Conservation (phyloP, 2,329 filamentous ascomycete species). For the Tricladium varicosporioides region DNA sequence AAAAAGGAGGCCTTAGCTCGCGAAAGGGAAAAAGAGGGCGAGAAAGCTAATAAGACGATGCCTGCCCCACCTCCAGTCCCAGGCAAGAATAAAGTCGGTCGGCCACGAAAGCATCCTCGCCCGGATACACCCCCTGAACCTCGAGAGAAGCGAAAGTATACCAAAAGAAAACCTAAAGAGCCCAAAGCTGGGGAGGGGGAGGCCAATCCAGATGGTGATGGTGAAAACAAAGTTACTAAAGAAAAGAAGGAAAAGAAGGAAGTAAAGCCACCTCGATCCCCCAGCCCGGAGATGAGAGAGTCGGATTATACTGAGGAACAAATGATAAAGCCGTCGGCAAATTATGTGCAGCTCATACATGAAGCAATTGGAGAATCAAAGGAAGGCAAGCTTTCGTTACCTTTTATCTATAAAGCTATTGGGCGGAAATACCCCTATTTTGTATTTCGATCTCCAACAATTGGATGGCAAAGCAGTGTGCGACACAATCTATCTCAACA, state of each 20-base stretch:
- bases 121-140: conserved; percentile 54
- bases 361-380: conserved; percentile 51
- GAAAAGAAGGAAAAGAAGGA: conserved; percentile 58
- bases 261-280: conserved; percentile 40
- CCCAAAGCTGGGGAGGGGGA: conserved; percentile 31
- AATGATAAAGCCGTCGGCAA: conserved; percentile 61
- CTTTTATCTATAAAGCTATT: conserved; percentile 59
- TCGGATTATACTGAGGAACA: conserved; percentile 67
- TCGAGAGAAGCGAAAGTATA: conserved; percentile 65
- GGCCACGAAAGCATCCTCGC: conserved; percentile 61
- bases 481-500: conserved; percentile 59
- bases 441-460: conserved; percentile 50
- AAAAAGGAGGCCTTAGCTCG: conserved; percentile 49
- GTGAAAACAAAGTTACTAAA: conserved; percentile 40
- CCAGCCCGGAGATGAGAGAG: conserved; percentile 52
- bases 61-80: conserved; percentile 9
- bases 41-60: conserved; percentile 49
- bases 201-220: conserved; percentile 55
- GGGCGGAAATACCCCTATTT: conserved; percentile 57
- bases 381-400: conserved; percentile 51
- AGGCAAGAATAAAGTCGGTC: conserved; percentile 62
- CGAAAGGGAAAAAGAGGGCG: conserved; percentile 50
- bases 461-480: conserved; percentile 62
- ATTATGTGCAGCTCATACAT: conserved; percentile 57
- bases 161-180: conserved; percentile 57